phyloP scores from a whole-genome alignment of 2,329 filamentous ascomycete genomes.

The Monosporascus sp. region DNA sequence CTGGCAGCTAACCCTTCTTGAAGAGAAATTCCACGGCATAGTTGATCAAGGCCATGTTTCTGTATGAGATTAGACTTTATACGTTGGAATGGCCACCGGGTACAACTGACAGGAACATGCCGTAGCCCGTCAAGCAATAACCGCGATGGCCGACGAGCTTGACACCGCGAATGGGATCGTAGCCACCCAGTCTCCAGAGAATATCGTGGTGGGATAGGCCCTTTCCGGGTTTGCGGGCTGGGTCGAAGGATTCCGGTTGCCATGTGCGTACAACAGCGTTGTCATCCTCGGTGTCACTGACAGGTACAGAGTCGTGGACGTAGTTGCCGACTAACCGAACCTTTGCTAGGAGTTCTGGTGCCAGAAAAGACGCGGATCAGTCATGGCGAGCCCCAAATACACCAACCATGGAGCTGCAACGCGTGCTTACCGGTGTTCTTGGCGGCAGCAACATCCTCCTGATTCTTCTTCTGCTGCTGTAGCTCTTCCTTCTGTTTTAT shows the following conservation, averaged over 20 bases:
- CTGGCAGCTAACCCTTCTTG: constrained; percentile 59
- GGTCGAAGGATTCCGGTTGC: constrained; percentile 65
- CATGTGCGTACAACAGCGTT: constrained; percentile 74
- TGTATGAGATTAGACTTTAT: too few species aligned
- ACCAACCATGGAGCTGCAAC: too few species aligned
- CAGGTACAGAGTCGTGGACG: constrained; percentile 67
- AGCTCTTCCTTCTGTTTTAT: constrained; percentile 63
- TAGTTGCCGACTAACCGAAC: constrained; percentile 83
- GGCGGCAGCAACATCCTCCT: constrained; percentile 71
- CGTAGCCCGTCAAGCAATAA: constrained; percentile 87
- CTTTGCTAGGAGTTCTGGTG: constrained; percentile 41
- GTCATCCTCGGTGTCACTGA: constrained; percentile 55
- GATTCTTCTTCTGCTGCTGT: constrained; percentile 76
- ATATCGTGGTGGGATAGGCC: constrained; percentile 94
- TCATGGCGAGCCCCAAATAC: too few species aligned
- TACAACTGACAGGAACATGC: constrained; percentile 59
- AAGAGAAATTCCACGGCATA: constrained; percentile 89
- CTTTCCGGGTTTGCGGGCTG: constrained; percentile 59
- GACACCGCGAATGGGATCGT: constrained; percentile 85
- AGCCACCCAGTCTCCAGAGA: constrained; percentile 79
- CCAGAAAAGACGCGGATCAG: too few species aligned
- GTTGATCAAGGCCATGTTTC: constrained; percentile 86
- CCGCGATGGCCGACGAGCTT: constrained; percentile 94
- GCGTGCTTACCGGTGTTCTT: constrained; percentile 33
- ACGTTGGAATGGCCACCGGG: too few species aligned